Evolutionary conservation across 768 basidiomycete species (phyloP), one percentile per base, ranked within the genome.

Genomic region (Tubosaeta sp.): DNA sequence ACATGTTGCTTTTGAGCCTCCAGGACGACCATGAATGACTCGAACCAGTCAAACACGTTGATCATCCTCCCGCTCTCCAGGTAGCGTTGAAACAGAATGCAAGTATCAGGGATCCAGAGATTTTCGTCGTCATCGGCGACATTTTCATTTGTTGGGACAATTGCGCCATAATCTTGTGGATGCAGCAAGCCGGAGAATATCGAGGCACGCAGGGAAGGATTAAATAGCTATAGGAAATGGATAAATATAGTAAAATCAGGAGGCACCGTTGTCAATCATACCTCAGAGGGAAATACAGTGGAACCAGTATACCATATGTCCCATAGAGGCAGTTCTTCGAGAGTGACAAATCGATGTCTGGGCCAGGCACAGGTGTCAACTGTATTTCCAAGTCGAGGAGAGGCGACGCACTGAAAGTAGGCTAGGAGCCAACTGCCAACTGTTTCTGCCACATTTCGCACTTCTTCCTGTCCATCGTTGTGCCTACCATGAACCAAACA

Each of bases 1-100:
- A 19, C 34, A 10, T 47, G 58, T 8, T 59, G 52, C 22, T 68
- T 66, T 68, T 87, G 87, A 1, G 70, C 71, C 64, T 89, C 88
- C 48, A 92, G 67, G 31, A 80, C 85, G 19, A 74, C 66, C 31
- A 79, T 76, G 65, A 93, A 94, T 22, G 85, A 79, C 58, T 88
- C 84, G 61, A 83, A 91, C 91, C 90, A 92, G 66, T 94, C 91
- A 64, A 88, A 91, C 2, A 91, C 78, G 62, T 93, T 93, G 68
- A 93, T 82, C 80, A 87, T 79, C 70, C 78, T 84, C 42, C 88
- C 88, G 43, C 86, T 86, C 60, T 91, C 85, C 39, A 85, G 74
- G 68, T 91, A 93, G 19, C 88, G 77, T 43, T 72, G 73, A 72
- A 92, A 89, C 13, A 92, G 72, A 52, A 92, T 86, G 59, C 81